Percentiles rank a stretch among this genome's conserved stretches.
Evolutionary conservation across 163 green algal species (phyloP).

Genomic region (Scenedesmus sp.): DNA sequence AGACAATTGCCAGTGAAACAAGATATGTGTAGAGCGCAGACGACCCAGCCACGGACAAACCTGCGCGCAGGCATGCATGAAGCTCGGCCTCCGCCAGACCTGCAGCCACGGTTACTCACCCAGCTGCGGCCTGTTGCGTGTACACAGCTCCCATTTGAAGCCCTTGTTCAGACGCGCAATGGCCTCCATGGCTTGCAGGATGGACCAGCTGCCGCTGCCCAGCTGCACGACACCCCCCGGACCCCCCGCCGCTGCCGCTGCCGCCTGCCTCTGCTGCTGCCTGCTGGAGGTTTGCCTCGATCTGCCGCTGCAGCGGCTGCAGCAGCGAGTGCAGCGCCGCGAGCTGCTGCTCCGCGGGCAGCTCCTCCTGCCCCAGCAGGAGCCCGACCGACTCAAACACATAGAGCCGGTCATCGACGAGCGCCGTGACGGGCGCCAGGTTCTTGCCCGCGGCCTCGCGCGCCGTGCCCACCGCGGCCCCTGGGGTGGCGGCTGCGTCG

Average conservation of each 20-base stretch:
- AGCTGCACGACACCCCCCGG: not conserved
- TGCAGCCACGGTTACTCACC: slow-evolving; percentile 54
- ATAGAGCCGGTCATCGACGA: slow-evolving; percentile 92
- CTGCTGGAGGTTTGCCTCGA: slow-evolving; percentile 46
- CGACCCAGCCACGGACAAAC: too few relatives aligned
- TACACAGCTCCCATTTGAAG: slow-evolving; percentile 82
- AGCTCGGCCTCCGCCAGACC: not conserved
- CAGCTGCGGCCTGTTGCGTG: slow-evolving; percentile 73
- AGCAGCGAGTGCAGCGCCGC: slow-evolving; percentile 75
- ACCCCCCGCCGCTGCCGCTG: slow-evolving; percentile 7
- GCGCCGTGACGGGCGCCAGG: slow-evolving; percentile 36
- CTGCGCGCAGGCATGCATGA: not conserved
- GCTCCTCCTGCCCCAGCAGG: slow-evolving; percentile 88
- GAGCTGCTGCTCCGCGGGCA: slow-evolving; percentile 78
- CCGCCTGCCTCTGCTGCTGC: slow-evolving; percentile 42
- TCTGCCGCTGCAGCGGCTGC: slow-evolving; percentile 73
- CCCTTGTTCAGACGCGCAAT: slow-evolving; percentile 86
- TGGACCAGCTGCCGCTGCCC: slow-evolving; percentile 21
- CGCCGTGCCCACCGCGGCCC: not conserved
- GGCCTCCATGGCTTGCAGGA: slow-evolving; percentile 78
- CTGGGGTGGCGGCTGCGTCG: slow-evolving; percentile 58
- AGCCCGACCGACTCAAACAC: slow-evolving; percentile 92
- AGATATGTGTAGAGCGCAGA: too few relatives aligned
- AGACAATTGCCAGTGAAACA: too few relatives aligned
- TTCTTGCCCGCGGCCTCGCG: not conserved